Base-by-base conservation (phyloP, 345 rosid species). In the Ceriops tagal region DNA sequence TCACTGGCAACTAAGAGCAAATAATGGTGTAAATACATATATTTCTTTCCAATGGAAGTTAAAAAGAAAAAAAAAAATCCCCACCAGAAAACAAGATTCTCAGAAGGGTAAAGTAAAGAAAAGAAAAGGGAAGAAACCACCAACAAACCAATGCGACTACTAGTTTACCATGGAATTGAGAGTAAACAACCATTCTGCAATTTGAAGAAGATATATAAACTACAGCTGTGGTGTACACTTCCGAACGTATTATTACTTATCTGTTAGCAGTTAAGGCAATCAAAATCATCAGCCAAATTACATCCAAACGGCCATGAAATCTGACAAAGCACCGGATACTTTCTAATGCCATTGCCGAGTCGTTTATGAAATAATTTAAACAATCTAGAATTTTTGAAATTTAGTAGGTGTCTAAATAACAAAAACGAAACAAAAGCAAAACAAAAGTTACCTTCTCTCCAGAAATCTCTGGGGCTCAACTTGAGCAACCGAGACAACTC, bases 401-500 rank as follows among this genome's bases (percentile, higher is more conserved):
- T 43, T 43, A 43, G 15, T 13, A 43, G 11, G 30, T 24, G 26
- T 8, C 53, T 26, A 21, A 64, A 18, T 20, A 43, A 46, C 27
- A 4, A 43, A 15, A 15, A 64, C 5, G 13, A 11, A 64, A 24
- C 5, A 22, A 60, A 24, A 21, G 6, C 22, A 21, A 30, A 26
- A 22, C 32, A 39, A 9, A 18, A 22, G n/a, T 62, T 69, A 88
- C 96, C 98, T 79, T 91, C 82, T 82, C 74, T 85, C 99, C 99
- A 95, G 74, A 95, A 95, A 22, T 83, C 87, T 77, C 88, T 85
- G 68, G 99, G 88, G 73, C 69, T 84, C 27, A 87, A 74, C 84
- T 88, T 95, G 58, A 95, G 97, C 75, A 92, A 70, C 75, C 91
- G 83, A 27, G 93, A 78, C 58, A 95, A 81, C 80, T 92, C 96